Percentiles rank a stretch among this genome's conserved stretches.
These are phyloP conservation scores for Tetradesmus obliquus DNA, from an alignment of 139 green algal species.

Conservation along the genomic window DNA sequence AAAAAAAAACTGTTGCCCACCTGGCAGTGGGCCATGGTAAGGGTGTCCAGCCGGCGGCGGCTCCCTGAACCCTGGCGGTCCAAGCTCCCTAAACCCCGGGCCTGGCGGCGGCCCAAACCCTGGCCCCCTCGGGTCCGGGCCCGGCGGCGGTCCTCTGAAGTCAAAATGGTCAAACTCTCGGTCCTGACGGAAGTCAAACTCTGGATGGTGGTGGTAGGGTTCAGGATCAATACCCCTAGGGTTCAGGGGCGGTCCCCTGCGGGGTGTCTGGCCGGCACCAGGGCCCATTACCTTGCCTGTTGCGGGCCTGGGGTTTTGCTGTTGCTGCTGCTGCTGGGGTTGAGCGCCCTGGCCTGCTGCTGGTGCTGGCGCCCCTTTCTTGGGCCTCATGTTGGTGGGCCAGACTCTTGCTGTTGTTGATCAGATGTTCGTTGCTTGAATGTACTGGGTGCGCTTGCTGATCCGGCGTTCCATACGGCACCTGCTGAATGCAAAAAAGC, in stretches of 20 bases:
- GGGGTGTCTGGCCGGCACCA: neutral
- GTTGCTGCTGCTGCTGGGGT: slow-evolving; percentile 14
- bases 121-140: neutral
- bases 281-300: slow-evolving; percentile 23
- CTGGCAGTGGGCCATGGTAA: neutral
- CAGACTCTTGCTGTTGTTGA: neutral
- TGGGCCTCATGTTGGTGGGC: neutral
- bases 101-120: slow-evolving; percentile 1
- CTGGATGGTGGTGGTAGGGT: neutral
- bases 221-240: neutral
- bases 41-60: neutral
- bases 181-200: neutral
- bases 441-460: neutral
- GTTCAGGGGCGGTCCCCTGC: neutral
- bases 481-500: neutral
- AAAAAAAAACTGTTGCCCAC: neutral
- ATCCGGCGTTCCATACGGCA: too few species aligned
- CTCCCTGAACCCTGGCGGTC: slow-evolving; percentile 19
- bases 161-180: neutral
- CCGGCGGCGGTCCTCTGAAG: neutral
- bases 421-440: neutral
- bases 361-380: slow-evolving; percentile 1
- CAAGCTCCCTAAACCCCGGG: slow-evolving; percentile 1
- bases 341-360: neutral
- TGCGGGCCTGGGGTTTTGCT: neutral